These are phyloP conservation scores for Gynostemma pentaphyllum DNA, from an alignment of 306 rosid species.

Conservation along the genomic window DNA sequence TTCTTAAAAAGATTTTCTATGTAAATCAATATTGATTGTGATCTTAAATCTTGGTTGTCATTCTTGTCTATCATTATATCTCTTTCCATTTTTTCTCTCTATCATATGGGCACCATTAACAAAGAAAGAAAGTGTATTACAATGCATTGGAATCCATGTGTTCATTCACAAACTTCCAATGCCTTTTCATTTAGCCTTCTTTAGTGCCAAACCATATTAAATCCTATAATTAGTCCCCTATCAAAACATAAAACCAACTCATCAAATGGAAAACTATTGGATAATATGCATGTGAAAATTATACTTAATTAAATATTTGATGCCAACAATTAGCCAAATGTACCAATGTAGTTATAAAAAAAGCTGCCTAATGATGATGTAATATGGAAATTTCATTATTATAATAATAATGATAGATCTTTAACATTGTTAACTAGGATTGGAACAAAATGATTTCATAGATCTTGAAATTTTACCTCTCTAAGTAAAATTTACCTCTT, in stretches of 20 bases:
- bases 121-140: neutral
- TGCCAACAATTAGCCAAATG: too few relatives aligned
- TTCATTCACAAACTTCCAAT: conserved; percentile 13
- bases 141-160: conserved; percentile 12
- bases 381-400: conserved; percentile 8
- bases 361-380: conserved; percentile 4
- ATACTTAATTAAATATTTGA: neutral
- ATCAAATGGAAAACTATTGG: neutral
- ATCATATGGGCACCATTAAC: conserved; percentile 9
- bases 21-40: too few relatives aligned
- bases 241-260: neutral
- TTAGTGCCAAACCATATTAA: conserved; percentile 3
- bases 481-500: neutral
- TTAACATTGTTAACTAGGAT: neutral
- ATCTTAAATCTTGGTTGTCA: too few relatives aligned
- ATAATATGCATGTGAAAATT: neutral
- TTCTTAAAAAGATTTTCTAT: too few relatives aligned
- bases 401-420: neutral
- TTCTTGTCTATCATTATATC: too few relatives aligned
- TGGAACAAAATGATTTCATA: neutral
- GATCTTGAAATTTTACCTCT: conserved; percentile 1
- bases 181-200: neutral
- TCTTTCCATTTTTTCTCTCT: conserved; percentile 34
- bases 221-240: neutral
- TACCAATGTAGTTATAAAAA: neutral